Percentiles rank a stretch among this genome's conserved stretches.
Conservation (phyloP, 2,329 filamentous ascomycete genomes). For the Aspergillus awamori region DNA sequence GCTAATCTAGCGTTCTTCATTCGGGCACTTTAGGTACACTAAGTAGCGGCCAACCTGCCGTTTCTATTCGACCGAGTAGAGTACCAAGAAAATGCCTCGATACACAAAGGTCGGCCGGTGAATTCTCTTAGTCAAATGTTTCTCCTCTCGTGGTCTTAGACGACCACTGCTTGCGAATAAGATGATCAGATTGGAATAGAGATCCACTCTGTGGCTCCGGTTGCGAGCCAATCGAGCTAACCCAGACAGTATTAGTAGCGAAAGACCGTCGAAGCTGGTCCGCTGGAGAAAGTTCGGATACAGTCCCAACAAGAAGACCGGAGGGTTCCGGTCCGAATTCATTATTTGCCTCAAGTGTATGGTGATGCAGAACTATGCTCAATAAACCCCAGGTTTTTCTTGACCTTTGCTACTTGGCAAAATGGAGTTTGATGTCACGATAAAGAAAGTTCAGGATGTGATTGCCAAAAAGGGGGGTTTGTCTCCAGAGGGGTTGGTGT, state of each 20-base stretch:
- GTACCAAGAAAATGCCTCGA: slow-evolving; percentile 15
- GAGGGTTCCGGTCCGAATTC: neutral
- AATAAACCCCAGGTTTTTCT: neutral
- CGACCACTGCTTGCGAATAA: slow-evolving; percentile 12
- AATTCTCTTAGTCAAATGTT: slow-evolving; percentile 15
- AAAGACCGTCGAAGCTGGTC: slow-evolving; percentile 8
- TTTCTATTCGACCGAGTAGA: slow-evolving; percentile 5
- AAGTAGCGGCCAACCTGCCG: neutral
- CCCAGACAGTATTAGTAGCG: slow-evolving; percentile 4
- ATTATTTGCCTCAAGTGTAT: neutral
- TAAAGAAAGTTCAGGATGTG: neutral
- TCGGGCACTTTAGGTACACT: neutral
- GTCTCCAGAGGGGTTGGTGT: neutral
- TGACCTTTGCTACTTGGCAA: neutral
- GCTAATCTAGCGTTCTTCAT: neutral
- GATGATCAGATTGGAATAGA: slow-evolving; percentile 1
- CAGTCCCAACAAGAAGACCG: neutral
- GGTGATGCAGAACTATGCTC: neutral
- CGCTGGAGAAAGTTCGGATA: slow-evolving; percentile 13
- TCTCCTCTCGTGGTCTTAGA: slow-evolving; percentile 5
- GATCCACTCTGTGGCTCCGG: slow-evolving; percentile 12
- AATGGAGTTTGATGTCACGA: neutral
- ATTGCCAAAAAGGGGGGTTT: neutral
- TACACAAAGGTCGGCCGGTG: slow-evolving; percentile 12
- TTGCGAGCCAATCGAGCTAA: slow-evolving; percentile 1